A percentile compares a stretch with the other conserved stretches of the same genome.
Conservation (phyloP, 805 yeast species). For the Monosporozyma yasuniensis region DNA sequence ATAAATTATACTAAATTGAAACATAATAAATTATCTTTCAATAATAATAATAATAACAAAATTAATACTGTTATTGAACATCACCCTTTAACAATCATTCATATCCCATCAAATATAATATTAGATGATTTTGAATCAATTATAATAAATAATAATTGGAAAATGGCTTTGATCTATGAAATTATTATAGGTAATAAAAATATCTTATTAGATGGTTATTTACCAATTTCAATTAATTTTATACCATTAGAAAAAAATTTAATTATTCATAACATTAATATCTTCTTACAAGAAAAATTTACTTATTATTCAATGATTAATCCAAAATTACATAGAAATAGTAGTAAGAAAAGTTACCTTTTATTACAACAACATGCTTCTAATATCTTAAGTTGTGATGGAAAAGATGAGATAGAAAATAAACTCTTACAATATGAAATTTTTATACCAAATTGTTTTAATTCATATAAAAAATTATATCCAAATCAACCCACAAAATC, state of each 20-base stretch:
- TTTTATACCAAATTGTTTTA: slow-evolving; percentile 61
- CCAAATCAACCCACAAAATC: slow-evolving; percentile 73
- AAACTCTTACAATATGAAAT: slow-evolving; percentile 78
- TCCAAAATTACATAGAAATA: slow-evolving; percentile 80
- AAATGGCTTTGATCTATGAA: slow-evolving; percentile 78
- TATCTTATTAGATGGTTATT: slow-evolving; percentile 66
- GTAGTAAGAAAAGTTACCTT: slow-evolving; percentile 71
- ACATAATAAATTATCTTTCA: no score
- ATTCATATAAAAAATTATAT: slow-evolving; percentile 49
- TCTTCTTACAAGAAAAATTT: slow-evolving; percentile 75
- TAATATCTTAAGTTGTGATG: slow-evolving; percentile 28
- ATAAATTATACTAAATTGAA: neutral
- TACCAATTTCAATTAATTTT: slow-evolving; percentile 76
- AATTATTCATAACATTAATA: slow-evolving; percentile 71
- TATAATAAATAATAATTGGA: slow-evolving; percentile 84
- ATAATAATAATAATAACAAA: neutral
- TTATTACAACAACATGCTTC: slow-evolving; percentile 80
- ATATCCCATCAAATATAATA: slow-evolving; percentile 68
- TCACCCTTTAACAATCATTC: slow-evolving; percentile 49
- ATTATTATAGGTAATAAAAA: slow-evolving; percentile 82
- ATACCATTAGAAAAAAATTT: slow-evolving; percentile 73
- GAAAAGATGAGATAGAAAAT: slow-evolving; percentile 37
- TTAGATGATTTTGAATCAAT: slow-evolving; percentile 89
- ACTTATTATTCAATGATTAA: slow-evolving; percentile 69
- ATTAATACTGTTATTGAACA: neutral